phyloP scores from a whole-genome alignment of 441 rosid species.

The Raphanus hybrid region DNA sequence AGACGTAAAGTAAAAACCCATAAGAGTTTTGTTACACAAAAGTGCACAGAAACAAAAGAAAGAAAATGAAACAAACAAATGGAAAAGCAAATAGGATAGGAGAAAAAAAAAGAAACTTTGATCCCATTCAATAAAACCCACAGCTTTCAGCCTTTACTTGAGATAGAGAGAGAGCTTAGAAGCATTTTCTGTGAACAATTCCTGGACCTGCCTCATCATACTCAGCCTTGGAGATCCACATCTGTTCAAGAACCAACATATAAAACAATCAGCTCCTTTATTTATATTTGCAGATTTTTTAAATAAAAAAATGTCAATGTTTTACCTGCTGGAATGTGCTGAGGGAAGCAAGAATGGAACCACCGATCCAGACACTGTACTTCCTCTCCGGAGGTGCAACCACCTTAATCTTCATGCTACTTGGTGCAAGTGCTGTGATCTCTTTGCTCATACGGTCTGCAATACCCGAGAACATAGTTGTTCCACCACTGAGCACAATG shows the following conservation, averaged over 20 bases:
- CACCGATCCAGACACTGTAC: constrained; percentile 52
- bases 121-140: constrained; percentile 38
- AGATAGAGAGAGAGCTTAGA: constrained; percentile 38
- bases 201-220: constrained; percentile 52
- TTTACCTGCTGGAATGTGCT: constrained; percentile 49
- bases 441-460: constrained; percentile 92
- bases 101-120: constrained; percentile 36
- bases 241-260: constrained; percentile 13
- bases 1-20: constrained; percentile 41
- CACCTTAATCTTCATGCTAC: constrained; percentile 45
- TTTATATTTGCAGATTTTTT: not conserved
- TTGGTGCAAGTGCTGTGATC: constrained; percentile 53
- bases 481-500: constrained; percentile 85
- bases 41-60: constrained; percentile 34
- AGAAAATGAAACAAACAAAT: constrained; percentile 44
- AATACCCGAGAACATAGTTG: constrained; percentile 84
- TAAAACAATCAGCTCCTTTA: not conserved
- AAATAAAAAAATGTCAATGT: not conserved
- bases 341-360: constrained; percentile 50
- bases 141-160: constrained; percentile 15
- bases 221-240: constrained; percentile 52
- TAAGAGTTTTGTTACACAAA: constrained; percentile 40
- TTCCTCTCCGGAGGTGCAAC: constrained; percentile 50
- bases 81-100: constrained; percentile 30
- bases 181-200: constrained; percentile 48